These are phyloP conservation scores for Serendipita sp. DNA, from an alignment of 768 basidiomycete species.

Conservation along the genomic window DNA sequence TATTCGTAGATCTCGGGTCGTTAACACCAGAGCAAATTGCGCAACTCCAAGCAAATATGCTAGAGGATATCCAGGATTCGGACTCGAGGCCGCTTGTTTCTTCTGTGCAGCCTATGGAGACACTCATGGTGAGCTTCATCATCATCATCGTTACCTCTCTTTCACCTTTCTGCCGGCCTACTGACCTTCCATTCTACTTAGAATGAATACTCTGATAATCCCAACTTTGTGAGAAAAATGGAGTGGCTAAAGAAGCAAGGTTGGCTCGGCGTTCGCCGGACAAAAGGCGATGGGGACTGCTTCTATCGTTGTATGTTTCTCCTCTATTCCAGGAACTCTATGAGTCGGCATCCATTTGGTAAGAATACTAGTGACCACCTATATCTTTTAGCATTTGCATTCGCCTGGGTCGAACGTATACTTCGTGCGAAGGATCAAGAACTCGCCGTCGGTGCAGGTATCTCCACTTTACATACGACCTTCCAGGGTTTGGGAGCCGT, in stretches of 20 bases:
- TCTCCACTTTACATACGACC: slow-evolving; percentile 36
- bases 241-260: slow-evolving; percentile 48
- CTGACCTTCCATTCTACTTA: background rate
- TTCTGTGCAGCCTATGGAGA: background rate
- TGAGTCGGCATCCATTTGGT: too few species aligned
- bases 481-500: slow-evolving; percentile 34
- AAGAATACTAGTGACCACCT: background rate
- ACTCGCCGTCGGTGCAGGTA: slow-evolving; percentile 31
- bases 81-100: background rate
- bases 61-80: background rate
- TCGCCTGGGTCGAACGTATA: slow-evolving; percentile 64
- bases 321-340: background rate
- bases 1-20: background rate
- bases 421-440: slow-evolving; percentile 30
- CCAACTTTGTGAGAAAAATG: slow-evolving; percentile 52
- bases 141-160: too few species aligned
- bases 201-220: slow-evolving; percentile 6
- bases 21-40: slow-evolving; percentile 3
- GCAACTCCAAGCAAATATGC: slow-evolving; percentile 3
- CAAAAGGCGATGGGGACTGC: slow-evolving; percentile 65
- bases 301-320: slow-evolving; percentile 65
- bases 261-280: slow-evolving; percentile 48
- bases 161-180: background rate
- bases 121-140: background rate
- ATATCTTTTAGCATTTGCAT: slow-evolving; percentile 46